Percentiles rank a stretch among this genome's conserved stretches.
phyloP scores from a whole-genome alignment of 495 filamentous ascomycete genomes.

The Ramalina intermedia region DNA sequence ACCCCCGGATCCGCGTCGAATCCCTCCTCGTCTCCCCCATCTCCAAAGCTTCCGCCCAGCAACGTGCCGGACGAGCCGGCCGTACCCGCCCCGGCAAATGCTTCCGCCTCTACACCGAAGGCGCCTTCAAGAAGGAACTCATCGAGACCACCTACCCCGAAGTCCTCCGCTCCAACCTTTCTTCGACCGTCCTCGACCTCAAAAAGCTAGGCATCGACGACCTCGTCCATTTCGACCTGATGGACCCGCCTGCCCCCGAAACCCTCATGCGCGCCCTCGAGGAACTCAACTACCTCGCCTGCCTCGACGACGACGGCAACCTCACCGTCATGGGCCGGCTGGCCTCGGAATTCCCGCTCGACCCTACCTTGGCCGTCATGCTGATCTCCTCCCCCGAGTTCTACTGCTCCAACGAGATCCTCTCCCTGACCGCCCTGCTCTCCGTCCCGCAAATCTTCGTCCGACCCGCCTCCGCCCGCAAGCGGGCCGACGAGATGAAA shows the following conservation, averaged over 20 bases:
- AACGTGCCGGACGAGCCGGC: conserved; percentile 95
- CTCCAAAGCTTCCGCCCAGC: conserved; percentile 95
- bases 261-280: conserved; percentile 97
- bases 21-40: conserved; percentile 92
- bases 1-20: conserved; percentile 89
- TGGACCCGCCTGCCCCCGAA: conserved; percentile 97
- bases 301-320: conserved; percentile 90
- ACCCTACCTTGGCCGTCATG: conserved; percentile 94
- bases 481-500: conserved; percentile 98
- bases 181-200: conserved; percentile 86
- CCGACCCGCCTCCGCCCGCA: conserved; percentile 65
- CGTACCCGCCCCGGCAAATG: conserved; percentile 96
- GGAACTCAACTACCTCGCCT: conserved; percentile 94
- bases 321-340: conserved; percentile 72
- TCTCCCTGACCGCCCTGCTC: conserved; percentile 85
- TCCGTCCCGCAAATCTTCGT: conserved; percentile 93
- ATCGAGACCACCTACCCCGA: conserved; percentile 96
- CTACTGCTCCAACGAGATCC: conserved; percentile 95
- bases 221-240: conserved; percentile 93
- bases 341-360: conserved; percentile 91
- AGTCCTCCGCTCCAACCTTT: conserved; percentile 83
- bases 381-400: conserved; percentile 94
- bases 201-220: conserved; percentile 96
- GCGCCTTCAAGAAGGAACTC: conserved; percentile 93
- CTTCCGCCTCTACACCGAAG: conserved; percentile 92